Conservation (phyloP, 805 yeast genomes). For the Nakazawaea wickerhamii region DNA sequence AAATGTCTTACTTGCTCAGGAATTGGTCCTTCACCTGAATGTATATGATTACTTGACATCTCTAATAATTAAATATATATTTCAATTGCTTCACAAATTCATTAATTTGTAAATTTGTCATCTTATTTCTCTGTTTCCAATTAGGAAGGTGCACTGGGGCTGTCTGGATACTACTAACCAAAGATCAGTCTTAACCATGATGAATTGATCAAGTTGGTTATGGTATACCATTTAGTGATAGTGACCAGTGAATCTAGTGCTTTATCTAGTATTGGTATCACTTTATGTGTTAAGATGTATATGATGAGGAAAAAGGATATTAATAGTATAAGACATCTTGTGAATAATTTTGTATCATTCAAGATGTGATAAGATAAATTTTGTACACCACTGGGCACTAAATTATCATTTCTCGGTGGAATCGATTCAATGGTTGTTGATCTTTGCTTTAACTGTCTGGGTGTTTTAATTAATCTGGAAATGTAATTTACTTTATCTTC, state of each 20-base stretch:
- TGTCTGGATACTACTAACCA: too few relatives aligned
- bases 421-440: background rate
- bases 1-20: conserved; percentile 35
- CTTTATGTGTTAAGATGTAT: background rate
- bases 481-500: too few relatives aligned
- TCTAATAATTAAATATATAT: too few relatives aligned
- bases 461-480: too few relatives aligned
- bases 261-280: background rate
- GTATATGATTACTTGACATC: background rate
- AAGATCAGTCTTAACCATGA: too few relatives aligned
- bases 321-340: background rate
- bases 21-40: conserved; percentile 18
- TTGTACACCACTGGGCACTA: background rate
- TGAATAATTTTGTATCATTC: background rate
- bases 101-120: too few relatives aligned
- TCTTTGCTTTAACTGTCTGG: background rate
- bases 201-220: background rate
- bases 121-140: background rate
- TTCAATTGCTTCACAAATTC: too few relatives aligned
- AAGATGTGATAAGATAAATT: conserved; percentile 2
- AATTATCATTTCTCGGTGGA: too few relatives aligned
- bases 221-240: conserved; percentile 4
- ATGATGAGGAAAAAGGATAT: background rate
- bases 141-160: background rate
- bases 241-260: conserved; percentile 3